Base-by-base conservation (phyloP, 257 asterid species). In the Apocynum venetum region DNA sequence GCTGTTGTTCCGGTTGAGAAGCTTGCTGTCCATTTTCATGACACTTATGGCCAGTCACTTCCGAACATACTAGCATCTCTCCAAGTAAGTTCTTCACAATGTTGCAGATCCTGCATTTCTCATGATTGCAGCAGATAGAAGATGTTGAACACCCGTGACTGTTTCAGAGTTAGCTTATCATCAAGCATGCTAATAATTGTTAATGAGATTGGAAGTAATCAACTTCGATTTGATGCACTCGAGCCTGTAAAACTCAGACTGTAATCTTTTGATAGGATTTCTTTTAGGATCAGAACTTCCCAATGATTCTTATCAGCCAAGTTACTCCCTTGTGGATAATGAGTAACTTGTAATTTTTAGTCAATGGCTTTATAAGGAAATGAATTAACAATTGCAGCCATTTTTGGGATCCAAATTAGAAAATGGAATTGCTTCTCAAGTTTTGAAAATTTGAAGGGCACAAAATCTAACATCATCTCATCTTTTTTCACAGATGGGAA, bases 21-120 rank as follows among this genome's bases (percentile, higher is more conserved):
- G 78, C 89, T 94, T 52, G 97, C 98, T 6, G 97, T 94, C 78
- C 98, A 94, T 79, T 94, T 94, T 86, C 98, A 94, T 68, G 97
- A 94, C 85, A 94, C 98, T 0, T 94, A 92, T 31, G 97, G 97
- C 40, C 97, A 92, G 79, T 84, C 98, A 78, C 98, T 92, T 76
- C 88, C 98, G n/a, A 94, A 94, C 75, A 94, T 94, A 82, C 84
- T 94, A 49, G 73, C 92, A 6, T 92, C 98, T 41, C 93, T 94
- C 85, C 97, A 94, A 85, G 98, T 92, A 85, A 85, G 98, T 83
- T 71, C 13, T 75, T 71, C 25, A 31, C 77, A 56, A 64, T 64
- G 2, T 36, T 3, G 8, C 17, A 11, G 44, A 56, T 20, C 63
- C 25, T 7, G 9, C 5, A 52, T 44, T 43, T 25, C 59, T 52